A percentile compares a stretch with the other conserved stretches of the same genome.
Conservation (phyloP, 2,329 filamentous ascomycete species). For the Aphanocladium album region DNA sequence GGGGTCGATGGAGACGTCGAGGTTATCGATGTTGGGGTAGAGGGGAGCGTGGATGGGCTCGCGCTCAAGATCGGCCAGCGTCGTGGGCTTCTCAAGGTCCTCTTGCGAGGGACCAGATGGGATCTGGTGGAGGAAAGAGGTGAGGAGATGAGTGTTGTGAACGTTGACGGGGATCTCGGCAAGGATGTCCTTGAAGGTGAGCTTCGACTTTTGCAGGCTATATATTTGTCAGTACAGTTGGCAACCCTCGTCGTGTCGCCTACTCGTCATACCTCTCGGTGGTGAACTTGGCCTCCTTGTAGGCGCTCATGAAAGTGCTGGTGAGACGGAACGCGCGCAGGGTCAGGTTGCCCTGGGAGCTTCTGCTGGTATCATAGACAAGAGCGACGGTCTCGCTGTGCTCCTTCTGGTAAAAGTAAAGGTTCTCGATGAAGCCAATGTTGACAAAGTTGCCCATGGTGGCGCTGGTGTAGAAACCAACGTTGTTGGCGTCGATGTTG, state of each 20-base stretch:
- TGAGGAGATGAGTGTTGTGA: slow-evolving; percentile 97
- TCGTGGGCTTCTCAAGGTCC: slow-evolving; percentile 70
- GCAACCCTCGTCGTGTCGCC: not conserved
- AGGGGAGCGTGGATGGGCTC: slow-evolving; percentile 61
- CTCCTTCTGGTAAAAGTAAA: slow-evolving; percentile 94
- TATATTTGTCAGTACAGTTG: slow-evolving; percentile 12
- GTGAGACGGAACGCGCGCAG: slow-evolving; percentile 88
- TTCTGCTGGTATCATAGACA: slow-evolving; percentile 93
- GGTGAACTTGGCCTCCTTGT: slow-evolving; percentile 96
- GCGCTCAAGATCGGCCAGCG: slow-evolving; percentile 70
- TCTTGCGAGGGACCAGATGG: slow-evolving; percentile 58
- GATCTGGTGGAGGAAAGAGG: slow-evolving; percentile 89
- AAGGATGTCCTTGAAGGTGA: slow-evolving; percentile 91
- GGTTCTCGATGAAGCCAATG: slow-evolving; percentile 93
- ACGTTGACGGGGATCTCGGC: slow-evolving; percentile 83
- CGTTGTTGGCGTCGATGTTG: slow-evolving; percentile 96
- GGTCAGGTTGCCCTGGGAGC: slow-evolving; percentile 84
- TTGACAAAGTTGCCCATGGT: slow-evolving; percentile 99
- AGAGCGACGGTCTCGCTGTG: slow-evolving; percentile 85
- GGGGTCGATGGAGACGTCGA: slow-evolving; percentile 92
- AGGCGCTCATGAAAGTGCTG: slow-evolving; percentile 80
- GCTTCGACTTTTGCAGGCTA: slow-evolving; percentile 89
- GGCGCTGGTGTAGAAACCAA: slow-evolving; percentile 97
- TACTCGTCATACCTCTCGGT: slow-evolving; percentile 70
- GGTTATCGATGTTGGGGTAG: slow-evolving; percentile 80